Evolutionary conservation across 805 yeast genomes (phyloP), one percentile per base, ranked within the genome.

Genomic region (Sugiyamaella floridensis): DNA sequence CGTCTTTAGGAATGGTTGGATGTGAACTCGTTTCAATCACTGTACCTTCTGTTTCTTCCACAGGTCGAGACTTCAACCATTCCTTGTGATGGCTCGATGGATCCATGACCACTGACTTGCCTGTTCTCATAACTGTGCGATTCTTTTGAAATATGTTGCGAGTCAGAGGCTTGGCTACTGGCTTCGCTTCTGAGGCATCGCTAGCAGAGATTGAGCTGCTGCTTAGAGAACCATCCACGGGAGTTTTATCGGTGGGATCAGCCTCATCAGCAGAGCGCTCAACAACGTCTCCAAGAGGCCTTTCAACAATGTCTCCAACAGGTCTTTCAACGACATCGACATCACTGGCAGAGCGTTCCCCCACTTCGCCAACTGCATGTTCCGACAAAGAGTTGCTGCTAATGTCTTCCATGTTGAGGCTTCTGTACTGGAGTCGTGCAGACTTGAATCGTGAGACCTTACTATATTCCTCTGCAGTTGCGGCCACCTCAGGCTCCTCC

Each of bases 231-330:
- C n/a, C 9, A 32, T 11, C 41, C 16, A 28, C 41, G 6, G 26
- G 10, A 8, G 18, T 4, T 9, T 26, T 55, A 4, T 47, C 53
- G 18, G 40, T 16, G 9, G 9, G 40, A 4, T 19, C 40, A 9
- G 41, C 14, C 12, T 28, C 41, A 47, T 46, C n/a, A 9, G 9
- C 69, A 12, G 57, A 55, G n/a, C 50, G 3, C 11, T 16, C 49
- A 14, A 42, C 41, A 4, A 34, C 15, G 8, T 34, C 50, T 28
- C 45, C 26, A 12, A 15, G 69, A 10, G 78, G 52, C 50, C 71
- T 64, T 52, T 75, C 74, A 37, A 55, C 45, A 10, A 43, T n/a
- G 37, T 58, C 57, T 22, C 61, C 53, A 8, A 80, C 76, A 10
- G 50, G 49, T 37, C 48, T 37, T 47, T 53, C 55, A 34, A 41